A percentile compares a stretch with the other conserved stretches of the same genome.
These are phyloP conservation scores for Coemansia sp. DNA, from an alignment of 192 early-diverging fungal genomes.

Conservation along the genomic window DNA sequence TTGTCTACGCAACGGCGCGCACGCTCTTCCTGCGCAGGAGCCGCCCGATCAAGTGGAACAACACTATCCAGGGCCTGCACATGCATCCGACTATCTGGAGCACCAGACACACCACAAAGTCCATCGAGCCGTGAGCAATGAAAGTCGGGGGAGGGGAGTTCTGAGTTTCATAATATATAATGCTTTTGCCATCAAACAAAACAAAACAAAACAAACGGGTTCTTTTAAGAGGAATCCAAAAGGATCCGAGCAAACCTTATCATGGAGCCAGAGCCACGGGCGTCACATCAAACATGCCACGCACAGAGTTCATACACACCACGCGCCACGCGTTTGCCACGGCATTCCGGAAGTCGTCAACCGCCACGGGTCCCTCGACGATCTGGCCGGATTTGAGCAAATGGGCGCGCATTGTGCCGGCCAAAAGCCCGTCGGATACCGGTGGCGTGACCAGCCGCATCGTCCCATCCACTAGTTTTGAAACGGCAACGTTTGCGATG, in stretches of 20 bases:
- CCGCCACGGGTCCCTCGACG: slow-evolving; percentile 28
- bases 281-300: slow-evolving; percentile 28
- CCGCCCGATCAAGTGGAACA: slow-evolving; percentile 67
- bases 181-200: too few species aligned
- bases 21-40: slow-evolving; percentile 62
- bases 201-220: too few species aligned
- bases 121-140: slow-evolving; percentile 9
- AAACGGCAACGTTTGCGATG: slow-evolving; percentile 47
- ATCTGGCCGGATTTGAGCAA: slow-evolving; percentile 29
- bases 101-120: slow-evolving; percentile 38
- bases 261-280: not conserved
- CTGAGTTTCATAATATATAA: too few species aligned
- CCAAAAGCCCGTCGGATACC: slow-evolving; percentile 19
- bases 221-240: too few species aligned
- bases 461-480: slow-evolving; percentile 10
- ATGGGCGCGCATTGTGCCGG: slow-evolving; percentile 40
- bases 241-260: too few species aligned
- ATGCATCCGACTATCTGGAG: slow-evolving; percentile 80
- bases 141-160: too few species aligned
- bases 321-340: slow-evolving; percentile 34
- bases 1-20: slow-evolving; percentile 72
- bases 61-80: slow-evolving; percentile 80
- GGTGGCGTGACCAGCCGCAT: slow-evolving; percentile 34
- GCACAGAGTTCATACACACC: slow-evolving; percentile 52
- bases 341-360: slow-evolving; percentile 34